Evolutionary conservation across 1,284 basidiomycete genomes (phyloP), one percentile per base, ranked within the genome.

Genomic region (Sporisorium exsertum): DNA sequence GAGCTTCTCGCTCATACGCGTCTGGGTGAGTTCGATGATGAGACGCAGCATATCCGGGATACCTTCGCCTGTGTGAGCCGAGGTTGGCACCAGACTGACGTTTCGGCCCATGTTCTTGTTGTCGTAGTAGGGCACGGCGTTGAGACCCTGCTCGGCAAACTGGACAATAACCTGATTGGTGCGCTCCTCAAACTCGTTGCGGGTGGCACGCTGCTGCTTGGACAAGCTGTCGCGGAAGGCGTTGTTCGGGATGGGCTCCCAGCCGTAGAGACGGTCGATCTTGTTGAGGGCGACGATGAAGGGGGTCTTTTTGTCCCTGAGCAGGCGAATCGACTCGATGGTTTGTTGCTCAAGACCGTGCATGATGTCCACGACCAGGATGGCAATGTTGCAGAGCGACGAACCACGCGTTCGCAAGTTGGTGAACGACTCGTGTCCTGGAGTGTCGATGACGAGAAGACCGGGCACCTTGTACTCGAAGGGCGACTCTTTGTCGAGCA

Each of bases 41-140:
- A 99, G 90, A 91, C 95, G 94, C 86, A 99, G 95, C 94, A 99
- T 95, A 88, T 99, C 97, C n/a, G 97, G 97, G 26, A 99, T 90
- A 88, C 97, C 97, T 88, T 99, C 97, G 72, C 97, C 97, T 0
- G 96, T 97, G 86, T 96, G 91, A 32, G 97, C 97, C 62, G 96
- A 98, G 7, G 97, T 99, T 35, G 97, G 97, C 18, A 99, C 96
- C 49, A 99, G 89, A 12, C 95, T 97, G 73, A 99, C 95, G 82
- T 95, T 95, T 69, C 92, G 90, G 57, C 92, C 94, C 78, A 97
- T 93, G 87, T 91, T 95, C 88, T 94, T 97, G 91, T 99, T 99
- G 64, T 97, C 93, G 88, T 97, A 98, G 89, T 97, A 99, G 66
- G 95, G 90, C 59, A 92, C 91, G 42, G 97, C 91, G 87, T 99